These are phyloP conservation scores for Trichoderma oligosporum DNA, from an alignment of 2,329 filamentous ascomycete species.

Conservation along the genomic window DNA sequence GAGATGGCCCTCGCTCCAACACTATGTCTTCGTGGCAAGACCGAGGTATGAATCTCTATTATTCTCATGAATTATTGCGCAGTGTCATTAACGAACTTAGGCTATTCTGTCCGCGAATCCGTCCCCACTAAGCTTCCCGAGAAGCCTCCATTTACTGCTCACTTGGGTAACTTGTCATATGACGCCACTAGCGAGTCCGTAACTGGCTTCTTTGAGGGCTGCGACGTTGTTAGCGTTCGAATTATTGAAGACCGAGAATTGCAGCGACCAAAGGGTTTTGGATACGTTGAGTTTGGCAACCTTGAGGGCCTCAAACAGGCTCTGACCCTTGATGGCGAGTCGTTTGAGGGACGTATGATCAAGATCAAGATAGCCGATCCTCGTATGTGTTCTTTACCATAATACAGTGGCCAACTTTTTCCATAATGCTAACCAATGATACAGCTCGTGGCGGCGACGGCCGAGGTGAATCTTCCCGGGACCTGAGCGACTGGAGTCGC, in stretches of 20 bases:
- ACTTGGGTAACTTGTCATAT: conserved; percentile 95
- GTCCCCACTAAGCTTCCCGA: conserved; percentile 72
- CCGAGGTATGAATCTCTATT: conserved; percentile 35
- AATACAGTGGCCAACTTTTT: not conserved
- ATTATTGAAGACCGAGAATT: conserved; percentile 96
- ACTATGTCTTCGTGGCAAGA: conserved; percentile 41
- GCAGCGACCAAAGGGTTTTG: conserved; percentile 93
- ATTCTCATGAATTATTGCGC: not conserved
- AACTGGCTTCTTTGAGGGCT: conserved; percentile 78
- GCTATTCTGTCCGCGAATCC: conserved; percentile 64
- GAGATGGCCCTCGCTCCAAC: conserved; percentile 42
- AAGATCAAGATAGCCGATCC: conserved; percentile 95
- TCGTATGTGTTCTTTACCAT: conserved; percentile 58
- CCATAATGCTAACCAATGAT: conserved; percentile 12
- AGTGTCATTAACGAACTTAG: conserved; percentile 35
- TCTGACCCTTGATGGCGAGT: conserved; percentile 73
- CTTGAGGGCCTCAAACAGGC: conserved; percentile 90
- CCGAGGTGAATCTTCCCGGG: conserved; percentile 62
- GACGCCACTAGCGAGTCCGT: conserved; percentile 83
- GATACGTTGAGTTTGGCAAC: conserved; percentile 89
- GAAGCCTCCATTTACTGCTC: conserved; percentile 91
- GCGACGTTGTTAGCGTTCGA: conserved; percentile 83
- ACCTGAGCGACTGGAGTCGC: conserved; percentile 86
- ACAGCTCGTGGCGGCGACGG: conserved; percentile 76
- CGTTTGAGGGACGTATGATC: conserved; percentile 84